These are phyloP conservation scores for Globisporangium irregulare DNA, from an alignment of 352 stramenopile genomes.

Conservation along the genomic window DNA sequence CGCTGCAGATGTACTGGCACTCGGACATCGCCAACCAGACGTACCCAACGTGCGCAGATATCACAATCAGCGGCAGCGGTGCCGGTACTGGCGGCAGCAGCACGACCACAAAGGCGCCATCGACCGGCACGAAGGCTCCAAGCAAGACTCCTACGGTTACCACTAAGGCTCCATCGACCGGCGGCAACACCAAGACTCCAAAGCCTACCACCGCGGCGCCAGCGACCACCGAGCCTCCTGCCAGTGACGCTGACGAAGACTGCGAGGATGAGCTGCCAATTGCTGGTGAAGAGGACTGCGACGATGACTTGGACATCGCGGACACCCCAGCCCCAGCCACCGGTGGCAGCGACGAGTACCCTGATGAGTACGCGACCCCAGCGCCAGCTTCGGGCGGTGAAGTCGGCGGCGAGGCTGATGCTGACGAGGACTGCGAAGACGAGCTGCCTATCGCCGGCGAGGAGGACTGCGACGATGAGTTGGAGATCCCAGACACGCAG, in stretches of 20 bases:
- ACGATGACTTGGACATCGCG: background rate
- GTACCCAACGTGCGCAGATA: conserved; percentile 5
- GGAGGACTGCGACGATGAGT: background rate
- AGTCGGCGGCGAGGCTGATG: background rate
- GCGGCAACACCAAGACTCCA: background rate
- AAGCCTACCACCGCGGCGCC: background rate
- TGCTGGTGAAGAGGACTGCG: background rate
- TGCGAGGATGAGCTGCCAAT: conserved; percentile 11
- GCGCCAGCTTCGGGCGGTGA: conserved; percentile 1
- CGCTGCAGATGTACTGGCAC: conserved; percentile 11
- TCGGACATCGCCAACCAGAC: conserved; percentile 10
- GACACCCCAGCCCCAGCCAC: background rate
- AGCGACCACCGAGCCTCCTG: background rate
- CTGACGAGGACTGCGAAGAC: background rate
- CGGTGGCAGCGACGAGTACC: background rate
- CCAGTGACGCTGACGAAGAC: background rate
- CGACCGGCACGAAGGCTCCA: too few relatives aligned
- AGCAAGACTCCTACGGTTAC: too few relatives aligned
- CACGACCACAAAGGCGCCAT: too few relatives aligned
- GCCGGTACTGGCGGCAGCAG: too few relatives aligned
- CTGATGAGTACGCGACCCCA: background rate
- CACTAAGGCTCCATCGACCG: too few relatives aligned
- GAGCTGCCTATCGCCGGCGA: background rate
- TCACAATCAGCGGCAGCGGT: background rate
- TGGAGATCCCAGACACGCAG: background rate